Evolutionary conservation across 2,329 filamentous ascomycete genomes (phyloP).

Genomic region (Zymoseptoria crescenta): DNA sequence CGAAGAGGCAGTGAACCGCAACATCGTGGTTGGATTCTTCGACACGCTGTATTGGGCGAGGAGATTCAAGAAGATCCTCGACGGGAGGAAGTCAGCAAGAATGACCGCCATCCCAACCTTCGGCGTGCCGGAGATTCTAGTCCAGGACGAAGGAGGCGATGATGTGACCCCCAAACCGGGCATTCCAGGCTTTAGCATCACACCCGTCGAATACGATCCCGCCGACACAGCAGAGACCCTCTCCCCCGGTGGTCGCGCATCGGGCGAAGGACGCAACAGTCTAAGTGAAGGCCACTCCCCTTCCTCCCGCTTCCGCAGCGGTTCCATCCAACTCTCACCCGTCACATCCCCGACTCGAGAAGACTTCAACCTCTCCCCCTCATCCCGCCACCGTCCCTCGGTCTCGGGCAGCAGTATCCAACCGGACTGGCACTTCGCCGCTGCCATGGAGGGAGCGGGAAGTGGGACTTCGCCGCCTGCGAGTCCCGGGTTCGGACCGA

Average conservation of each 20-base stretch:
- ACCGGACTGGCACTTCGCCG: slow-evolving; percentile 41
- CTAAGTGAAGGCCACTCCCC: slow-evolving; percentile 3
- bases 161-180: slow-evolving; percentile 30
- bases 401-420: slow-evolving; percentile 25
- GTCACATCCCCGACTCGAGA: slow-evolving; percentile 14
- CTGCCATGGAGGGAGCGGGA: slow-evolving; percentile 33
- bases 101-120: slow-evolving; percentile 74
- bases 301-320: slow-evolving; percentile 18
- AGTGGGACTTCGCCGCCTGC: slow-evolving; percentile 25
- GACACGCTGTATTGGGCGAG: slow-evolving; percentile 86
- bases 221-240: slow-evolving; percentile 28
- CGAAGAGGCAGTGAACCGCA: slow-evolving; percentile 85
- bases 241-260: neutral
- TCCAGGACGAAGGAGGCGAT: slow-evolving; percentile 64
- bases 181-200: slow-evolving; percentile 26
- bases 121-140: slow-evolving; percentile 79
- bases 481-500: slow-evolving; percentile 14
- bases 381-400: slow-evolving; percentile 17
- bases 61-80: slow-evolving; percentile 67
- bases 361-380: slow-evolving; percentile 10
- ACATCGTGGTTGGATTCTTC: slow-evolving; percentile 90
- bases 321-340: slow-evolving; percentile 26
- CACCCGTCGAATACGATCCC: slow-evolving; percentile 25
- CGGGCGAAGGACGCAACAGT: slow-evolving; percentile 11
- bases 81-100: slow-evolving; percentile 63